Evolutionary conservation across 495 filamentous ascomycete species (phyloP), one percentile per base, ranked within the genome.

Genomic region (Tuber borchii): DNA sequence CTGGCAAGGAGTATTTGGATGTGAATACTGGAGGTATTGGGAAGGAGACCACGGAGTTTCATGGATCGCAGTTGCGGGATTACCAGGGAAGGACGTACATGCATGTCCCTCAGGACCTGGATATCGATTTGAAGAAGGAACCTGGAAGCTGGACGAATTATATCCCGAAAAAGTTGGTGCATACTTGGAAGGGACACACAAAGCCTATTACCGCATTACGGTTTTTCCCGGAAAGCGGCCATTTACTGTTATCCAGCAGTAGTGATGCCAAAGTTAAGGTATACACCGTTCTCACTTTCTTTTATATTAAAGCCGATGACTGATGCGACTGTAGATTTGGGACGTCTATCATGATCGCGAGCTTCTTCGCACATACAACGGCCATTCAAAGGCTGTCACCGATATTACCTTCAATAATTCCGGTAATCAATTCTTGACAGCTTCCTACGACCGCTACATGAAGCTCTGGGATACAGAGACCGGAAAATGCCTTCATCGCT

Each of bases 401-500:
- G 96, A 97, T 84, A 90, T 96, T 77, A 91, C 90, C 79, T 98
- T 98, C 88, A 92, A 92, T 77, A 87, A 87, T 0, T 86, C 87
- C 42, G 95, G 95, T n/a, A 92, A 87, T 10, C 90, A 90, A 74
- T 97, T 99, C 88, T 86, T 98, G 65, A 93, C 93, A n/a, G 92
- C 91, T 31, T 93, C 91, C 69, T 97, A 94, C 84, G 95, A 99
- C 82, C 90, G 94, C 70, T 90, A 92, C 84, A 97, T 98, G 84
- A 97, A 97, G 85, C 87, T 98, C 71, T 99, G 95, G 95, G 95
- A 98, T 83, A 97, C 94, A 16, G 95, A 99, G 85, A 97, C 94
- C 40, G 95, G 95, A 12, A 87, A 90, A 79, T 97, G 94, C 81
- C 80, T 96, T 69, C 90, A 90, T 75, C 91, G 92, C 71, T 98